A percentile compares a stretch with the other conserved stretches of the same genome.
Evolutionary conservation across 768 basidiomycete genomes (phyloP).

Genomic region (Pleurotus sapidus): DNA sequence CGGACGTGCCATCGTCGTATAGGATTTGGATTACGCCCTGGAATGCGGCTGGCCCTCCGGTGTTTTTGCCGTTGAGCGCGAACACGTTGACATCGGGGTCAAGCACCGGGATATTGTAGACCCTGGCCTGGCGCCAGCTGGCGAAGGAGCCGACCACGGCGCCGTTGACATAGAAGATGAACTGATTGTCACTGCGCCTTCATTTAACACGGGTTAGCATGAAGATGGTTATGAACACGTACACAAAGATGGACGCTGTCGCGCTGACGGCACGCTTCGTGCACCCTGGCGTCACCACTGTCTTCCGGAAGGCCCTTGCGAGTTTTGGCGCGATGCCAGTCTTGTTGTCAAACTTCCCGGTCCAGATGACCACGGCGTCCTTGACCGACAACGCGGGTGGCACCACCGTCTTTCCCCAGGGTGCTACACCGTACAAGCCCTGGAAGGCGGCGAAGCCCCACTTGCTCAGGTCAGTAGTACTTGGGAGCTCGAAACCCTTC

Average conservation of each 20-base stretch:
- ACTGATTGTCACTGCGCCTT: slow-evolving; percentile 21
- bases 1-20: slow-evolving; percentile 27
- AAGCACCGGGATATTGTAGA: slow-evolving; percentile 25
- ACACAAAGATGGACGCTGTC: neutral
- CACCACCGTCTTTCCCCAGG: neutral
- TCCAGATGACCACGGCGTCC: neutral
- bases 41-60: slow-evolving; percentile 23
- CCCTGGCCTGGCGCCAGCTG: slow-evolving; percentile 13
- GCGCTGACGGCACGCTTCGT: neutral
- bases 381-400: neutral
- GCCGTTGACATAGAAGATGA: slow-evolving; percentile 10
- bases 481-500: neutral
- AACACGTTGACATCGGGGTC: slow-evolving; percentile 27
- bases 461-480: neutral
- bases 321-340: neutral
- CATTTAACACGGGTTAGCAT: neutral
- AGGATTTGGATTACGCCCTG: slow-evolving; percentile 25
- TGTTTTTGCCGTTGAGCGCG: slow-evolving; percentile 23
- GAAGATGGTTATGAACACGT: slow-evolving; percentile 43
- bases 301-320: neutral
- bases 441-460: slow-evolving; percentile 1
- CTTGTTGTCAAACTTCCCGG: neutral
- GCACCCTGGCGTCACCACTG: neutral
- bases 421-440: neutral
- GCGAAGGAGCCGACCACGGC: neutral